These are phyloP conservation scores for Sphagnum magellanicum DNA, from an alignment of 228 moss, liverwort and hornwort genomes.

Conservation along the genomic window DNA sequence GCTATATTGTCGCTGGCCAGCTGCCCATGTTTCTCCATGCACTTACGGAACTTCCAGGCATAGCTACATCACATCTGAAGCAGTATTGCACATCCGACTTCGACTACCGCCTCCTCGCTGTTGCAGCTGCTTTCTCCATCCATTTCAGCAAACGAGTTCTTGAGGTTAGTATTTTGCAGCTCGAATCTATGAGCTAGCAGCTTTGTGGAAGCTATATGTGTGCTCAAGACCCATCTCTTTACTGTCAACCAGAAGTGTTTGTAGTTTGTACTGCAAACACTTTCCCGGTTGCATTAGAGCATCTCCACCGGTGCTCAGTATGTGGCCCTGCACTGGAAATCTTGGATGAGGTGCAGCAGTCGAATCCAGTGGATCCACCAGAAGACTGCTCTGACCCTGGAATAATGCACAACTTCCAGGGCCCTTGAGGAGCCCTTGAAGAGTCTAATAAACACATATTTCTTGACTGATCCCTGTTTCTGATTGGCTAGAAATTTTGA, in stretches of 20 bases:
- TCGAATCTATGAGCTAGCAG: background rate
- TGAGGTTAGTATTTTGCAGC: constrained; percentile 21
- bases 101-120: constrained; percentile 16
- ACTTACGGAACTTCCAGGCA: constrained; percentile 7
- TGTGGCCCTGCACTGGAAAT: too few species aligned
- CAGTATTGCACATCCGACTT: background rate
- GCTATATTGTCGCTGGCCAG: background rate
- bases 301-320: background rate
- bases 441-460: too few species aligned
- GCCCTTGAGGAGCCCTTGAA: too few species aligned
- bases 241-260: background rate
- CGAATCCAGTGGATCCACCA: too few species aligned
- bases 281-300: background rate
- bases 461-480: too few species aligned
- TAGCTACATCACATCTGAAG: constrained; percentile 8
- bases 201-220: background rate
- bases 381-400: too few species aligned
- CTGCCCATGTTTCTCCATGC: constrained; percentile 6
- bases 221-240: background rate
- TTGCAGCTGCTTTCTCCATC: constrained; percentile 22
- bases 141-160: constrained; percentile 45
- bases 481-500: too few species aligned
- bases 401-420: too few species aligned
- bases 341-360: too few species aligned
- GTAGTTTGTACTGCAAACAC: background rate